Evolutionary conservation across 345 rosid species (phyloP).

Genomic region (Corchorus olitorius): DNA sequence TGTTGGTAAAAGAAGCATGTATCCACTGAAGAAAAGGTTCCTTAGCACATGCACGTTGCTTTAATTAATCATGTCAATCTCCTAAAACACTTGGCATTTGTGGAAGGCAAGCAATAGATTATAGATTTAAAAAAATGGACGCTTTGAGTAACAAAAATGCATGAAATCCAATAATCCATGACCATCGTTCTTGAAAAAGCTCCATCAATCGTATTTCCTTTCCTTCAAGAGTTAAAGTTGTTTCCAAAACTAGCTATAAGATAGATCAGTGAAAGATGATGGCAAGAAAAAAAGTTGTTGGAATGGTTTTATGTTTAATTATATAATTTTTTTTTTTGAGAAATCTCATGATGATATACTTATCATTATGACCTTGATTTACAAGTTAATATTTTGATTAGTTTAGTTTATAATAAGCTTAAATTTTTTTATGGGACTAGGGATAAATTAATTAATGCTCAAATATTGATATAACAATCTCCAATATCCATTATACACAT

Average conservation of each 20-base stretch:
- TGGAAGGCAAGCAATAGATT: not conserved
- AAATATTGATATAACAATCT: no score
- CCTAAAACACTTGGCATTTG: not conserved
- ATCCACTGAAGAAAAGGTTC: not conserved
- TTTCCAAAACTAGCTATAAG: not conserved
- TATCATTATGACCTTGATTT: no score
- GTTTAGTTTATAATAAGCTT: no score
- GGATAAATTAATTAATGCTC: no score
- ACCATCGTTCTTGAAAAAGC: not conserved
- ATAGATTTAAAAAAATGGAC: not conserved
- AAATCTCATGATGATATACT: no score
- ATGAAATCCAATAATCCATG: not conserved
- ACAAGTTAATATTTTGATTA: no score
- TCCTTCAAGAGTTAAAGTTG: conserved; percentile 11
- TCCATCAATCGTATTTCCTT: not conserved
- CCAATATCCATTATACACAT: no score
- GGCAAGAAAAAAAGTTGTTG: not conserved
- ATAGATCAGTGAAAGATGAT: not conserved
- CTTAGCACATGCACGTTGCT: conserved; percentile 10
- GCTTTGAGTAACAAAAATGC: conserved; percentile 2
- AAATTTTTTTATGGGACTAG: no score
- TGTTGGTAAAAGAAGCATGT: not conserved
- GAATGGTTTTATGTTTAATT: no score
- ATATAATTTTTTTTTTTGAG: no score
- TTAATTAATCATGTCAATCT: not conserved